Conservation (phyloP, 169 alveolate genomes). For the Eimeria tenella region DNA sequence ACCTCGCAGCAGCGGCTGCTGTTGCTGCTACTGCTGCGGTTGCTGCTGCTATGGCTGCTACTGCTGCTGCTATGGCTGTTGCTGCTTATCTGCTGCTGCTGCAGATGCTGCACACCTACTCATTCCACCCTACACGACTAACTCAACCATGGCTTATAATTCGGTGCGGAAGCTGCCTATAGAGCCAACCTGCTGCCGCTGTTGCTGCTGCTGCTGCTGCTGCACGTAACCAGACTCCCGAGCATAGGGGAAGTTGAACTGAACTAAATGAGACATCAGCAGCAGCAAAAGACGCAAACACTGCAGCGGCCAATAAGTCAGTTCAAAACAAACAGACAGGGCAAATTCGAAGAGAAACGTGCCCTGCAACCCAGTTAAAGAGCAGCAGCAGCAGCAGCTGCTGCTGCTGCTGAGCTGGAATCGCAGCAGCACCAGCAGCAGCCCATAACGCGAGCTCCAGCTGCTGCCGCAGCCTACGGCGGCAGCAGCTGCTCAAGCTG, state of each 20-base stretch:
- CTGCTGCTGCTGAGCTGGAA: no score
- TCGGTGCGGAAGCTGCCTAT: not conserved
- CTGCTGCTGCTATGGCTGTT: not conserved
- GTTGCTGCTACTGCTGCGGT: not conserved
- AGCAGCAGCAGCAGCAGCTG: no score
- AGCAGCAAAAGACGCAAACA: no score
- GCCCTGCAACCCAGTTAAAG: no score
- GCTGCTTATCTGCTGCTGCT: not conserved
- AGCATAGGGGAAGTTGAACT: no score
- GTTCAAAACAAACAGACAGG: no score
- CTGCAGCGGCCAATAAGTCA: no score
- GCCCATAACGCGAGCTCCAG: no score
- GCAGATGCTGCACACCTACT: not conserved
- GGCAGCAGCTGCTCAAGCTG: not conserved
- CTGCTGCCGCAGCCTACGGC: not conserved
- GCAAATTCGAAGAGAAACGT: no score
- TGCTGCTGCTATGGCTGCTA: not conserved
- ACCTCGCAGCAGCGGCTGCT: not conserved
- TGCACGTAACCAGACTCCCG: not conserved
- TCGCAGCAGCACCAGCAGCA: no score
- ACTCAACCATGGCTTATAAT: not conserved
- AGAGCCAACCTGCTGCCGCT: not conserved
- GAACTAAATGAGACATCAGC: no score
- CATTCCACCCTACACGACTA: not conserved
- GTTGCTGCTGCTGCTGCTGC: conserved; percentile 39